A percentile compares a stretch with the other conserved stretches of the same genome.
Conservation (phyloP, 2,329 filamentous ascomycete species). For the Penicillium sp. region DNA sequence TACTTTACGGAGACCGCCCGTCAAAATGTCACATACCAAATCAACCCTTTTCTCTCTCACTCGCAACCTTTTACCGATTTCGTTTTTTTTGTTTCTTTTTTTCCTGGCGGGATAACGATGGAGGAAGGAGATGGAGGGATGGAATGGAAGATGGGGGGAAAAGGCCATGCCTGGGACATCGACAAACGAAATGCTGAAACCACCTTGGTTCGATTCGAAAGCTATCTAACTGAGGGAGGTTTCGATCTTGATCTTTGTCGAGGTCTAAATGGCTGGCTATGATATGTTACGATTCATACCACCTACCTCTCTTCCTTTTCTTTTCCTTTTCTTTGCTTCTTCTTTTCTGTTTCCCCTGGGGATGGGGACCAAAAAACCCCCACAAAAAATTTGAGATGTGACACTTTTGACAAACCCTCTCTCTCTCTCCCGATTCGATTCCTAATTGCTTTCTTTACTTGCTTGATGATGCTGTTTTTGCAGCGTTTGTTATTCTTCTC, state of each 20-base stretch:
- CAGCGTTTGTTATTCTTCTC: conserved; percentile 26
- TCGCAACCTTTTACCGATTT: conserved; percentile 5
- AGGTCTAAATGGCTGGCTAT: conserved; percentile 17
- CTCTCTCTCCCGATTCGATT: conserved; percentile 29
- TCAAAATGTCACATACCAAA: conserved; percentile 37
- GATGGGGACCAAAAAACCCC: conserved; percentile 4
- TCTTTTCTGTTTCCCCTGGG: conserved; percentile 14
- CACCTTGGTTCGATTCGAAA: conserved; percentile 12
- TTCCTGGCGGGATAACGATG: conserved; percentile 13
- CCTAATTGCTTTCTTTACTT: conserved; percentile 29
- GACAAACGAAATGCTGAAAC: background rate
- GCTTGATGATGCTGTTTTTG: conserved; percentile 28
- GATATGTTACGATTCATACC: conserved; percentile 34
- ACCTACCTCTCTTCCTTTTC: conserved; percentile 6
- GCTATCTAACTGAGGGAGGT: conserved; percentile 8
- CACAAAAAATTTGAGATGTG: conserved; percentile 47
- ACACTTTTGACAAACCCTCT: conserved; percentile 31
- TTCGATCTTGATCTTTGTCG: conserved; percentile 2
- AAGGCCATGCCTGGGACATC: background rate
- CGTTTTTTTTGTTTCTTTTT: background rate
- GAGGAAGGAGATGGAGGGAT: background rate
- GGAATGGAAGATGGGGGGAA: background rate
- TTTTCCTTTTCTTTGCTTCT: too few relatives aligned
- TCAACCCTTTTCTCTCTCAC: conserved; percentile 31
- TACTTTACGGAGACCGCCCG: conserved; percentile 30